phyloP scores from a whole-genome alignment of 2,329 filamentous ascomycete species.

The Aspergillus sp. region DNA sequence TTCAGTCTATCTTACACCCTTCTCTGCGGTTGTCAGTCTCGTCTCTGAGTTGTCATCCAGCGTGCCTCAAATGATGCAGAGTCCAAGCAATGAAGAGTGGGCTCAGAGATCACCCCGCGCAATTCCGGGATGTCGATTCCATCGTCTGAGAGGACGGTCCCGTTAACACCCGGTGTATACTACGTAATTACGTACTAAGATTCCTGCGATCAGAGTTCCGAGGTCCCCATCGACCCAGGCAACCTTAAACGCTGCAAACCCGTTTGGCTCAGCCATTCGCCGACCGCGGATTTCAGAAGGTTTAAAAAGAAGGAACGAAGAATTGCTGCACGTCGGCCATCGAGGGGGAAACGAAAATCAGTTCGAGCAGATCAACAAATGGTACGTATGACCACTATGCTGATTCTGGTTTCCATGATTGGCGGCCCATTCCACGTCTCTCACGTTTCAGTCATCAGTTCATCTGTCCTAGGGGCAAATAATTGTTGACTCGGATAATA shows the following conservation, averaged over 20 bases:
- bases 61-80: neutral
- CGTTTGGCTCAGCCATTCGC: neutral
- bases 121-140: neutral
- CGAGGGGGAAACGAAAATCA: constrained; percentile 1
- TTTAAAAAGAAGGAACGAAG: neutral
- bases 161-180: constrained; percentile 11
- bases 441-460: neutral
- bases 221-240: constrained; percentile 3
- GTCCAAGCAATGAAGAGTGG: neutral
- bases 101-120: neutral
- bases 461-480: constrained; percentile 1
- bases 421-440: neutral
- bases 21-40: neutral
- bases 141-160: neutral
- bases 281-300: neutral
- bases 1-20: constrained; percentile 1
- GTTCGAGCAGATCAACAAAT: constrained; percentile 5
- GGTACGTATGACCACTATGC: constrained; percentile 3
- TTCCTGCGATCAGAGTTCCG: neutral
- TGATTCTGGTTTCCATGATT: constrained; percentile 1
- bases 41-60: neutral
- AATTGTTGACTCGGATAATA: constrained; percentile 1
- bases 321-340: constrained; percentile 1
- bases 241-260: constrained; percentile 6
- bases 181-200: neutral